phyloP scores from a whole-genome alignment of 345 rosid genomes.

The Nasturtium officinale region DNA sequence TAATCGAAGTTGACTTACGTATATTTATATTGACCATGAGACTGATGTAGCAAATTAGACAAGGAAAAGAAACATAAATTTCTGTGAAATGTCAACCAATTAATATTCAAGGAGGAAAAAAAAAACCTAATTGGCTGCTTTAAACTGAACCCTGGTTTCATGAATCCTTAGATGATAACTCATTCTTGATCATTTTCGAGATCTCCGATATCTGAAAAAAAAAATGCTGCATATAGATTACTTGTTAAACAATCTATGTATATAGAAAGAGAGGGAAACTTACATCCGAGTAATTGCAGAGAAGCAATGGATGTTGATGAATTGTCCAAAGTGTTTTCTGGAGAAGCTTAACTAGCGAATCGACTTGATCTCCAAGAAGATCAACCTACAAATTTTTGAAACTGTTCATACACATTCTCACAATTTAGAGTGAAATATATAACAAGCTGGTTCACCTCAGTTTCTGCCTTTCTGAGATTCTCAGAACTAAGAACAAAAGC shows the following conservation, averaged over 20 bases:
- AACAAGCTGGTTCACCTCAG: constrained; percentile 55
- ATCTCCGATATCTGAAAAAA: constrained; percentile 56
- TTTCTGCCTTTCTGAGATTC: constrained; percentile 80
- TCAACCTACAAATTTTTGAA: constrained; percentile 56
- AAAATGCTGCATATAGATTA: background rate
- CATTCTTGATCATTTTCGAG: constrained; percentile 56
- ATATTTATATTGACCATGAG: background rate
- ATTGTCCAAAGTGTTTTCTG: constrained; percentile 55
- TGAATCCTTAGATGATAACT: constrained; percentile 35
- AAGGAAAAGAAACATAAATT: background rate
- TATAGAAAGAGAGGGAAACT: constrained; percentile 3
- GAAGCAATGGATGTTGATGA: constrained; percentile 44
- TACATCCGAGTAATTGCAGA: constrained; percentile 56
- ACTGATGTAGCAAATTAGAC: background rate
- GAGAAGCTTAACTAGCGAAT: constrained; percentile 51
- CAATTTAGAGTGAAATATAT: background rate
- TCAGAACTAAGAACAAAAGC: constrained; percentile 66
- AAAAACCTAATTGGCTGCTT: background rate
- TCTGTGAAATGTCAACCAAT: background rate
- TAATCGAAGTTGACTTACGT: constrained; percentile 1
- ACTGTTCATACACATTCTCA: background rate
- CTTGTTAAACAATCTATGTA: constrained; percentile 14
- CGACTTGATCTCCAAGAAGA: constrained; percentile 84
- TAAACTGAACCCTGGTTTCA: background rate
- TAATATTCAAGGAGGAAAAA: background rate